Conservation (phyloP, 768 basidiomycete genomes). For the Hebeloma cylindrosporum region DNA sequence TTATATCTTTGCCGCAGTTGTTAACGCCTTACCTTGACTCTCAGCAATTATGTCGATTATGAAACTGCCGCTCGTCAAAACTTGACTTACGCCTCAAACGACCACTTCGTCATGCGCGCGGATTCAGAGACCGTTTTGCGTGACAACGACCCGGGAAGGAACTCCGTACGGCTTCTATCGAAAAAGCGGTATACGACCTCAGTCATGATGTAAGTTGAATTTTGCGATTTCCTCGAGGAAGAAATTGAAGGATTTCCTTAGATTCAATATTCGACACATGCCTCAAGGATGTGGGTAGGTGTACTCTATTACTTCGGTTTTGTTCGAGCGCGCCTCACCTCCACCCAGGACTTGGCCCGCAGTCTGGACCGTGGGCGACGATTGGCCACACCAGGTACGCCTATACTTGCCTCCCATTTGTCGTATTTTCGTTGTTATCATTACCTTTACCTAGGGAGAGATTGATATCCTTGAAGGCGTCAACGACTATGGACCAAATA, state of each 20-base stretch:
- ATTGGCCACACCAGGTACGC: constrained; percentile 30
- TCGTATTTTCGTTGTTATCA: neutral
- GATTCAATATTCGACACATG: constrained; percentile 49
- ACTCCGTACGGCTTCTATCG: constrained; percentile 51
- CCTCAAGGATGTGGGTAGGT: constrained; percentile 52
- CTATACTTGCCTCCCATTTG: neutral
- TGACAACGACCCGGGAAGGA: constrained; percentile 45
- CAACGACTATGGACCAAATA: constrained; percentile 53
- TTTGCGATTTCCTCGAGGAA: neutral
- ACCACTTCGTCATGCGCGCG: constrained; percentile 47
- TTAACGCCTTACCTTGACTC: neutral
- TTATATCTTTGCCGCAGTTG: too few species aligned
- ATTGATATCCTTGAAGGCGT: constrained; percentile 58
- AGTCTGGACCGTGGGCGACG: constrained; percentile 37
- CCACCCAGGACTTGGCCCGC: constrained; percentile 48
- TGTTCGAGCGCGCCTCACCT: too few species aligned
- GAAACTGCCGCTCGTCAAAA: constrained; percentile 39
- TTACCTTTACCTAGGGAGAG: constrained; percentile 33
- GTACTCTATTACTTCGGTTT: neutral
- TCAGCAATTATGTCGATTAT: constrained; percentile 40
- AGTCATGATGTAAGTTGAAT: constrained; percentile 45
- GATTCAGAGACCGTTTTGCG: constrained; percentile 42
- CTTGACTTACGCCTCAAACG: constrained; percentile 43
- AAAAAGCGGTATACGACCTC: constrained; percentile 51
- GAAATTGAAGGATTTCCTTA: constrained; percentile 28